Evolutionary conservation across 257 asterid species (phyloP).

Genomic region (Petunia axillaris): DNA sequence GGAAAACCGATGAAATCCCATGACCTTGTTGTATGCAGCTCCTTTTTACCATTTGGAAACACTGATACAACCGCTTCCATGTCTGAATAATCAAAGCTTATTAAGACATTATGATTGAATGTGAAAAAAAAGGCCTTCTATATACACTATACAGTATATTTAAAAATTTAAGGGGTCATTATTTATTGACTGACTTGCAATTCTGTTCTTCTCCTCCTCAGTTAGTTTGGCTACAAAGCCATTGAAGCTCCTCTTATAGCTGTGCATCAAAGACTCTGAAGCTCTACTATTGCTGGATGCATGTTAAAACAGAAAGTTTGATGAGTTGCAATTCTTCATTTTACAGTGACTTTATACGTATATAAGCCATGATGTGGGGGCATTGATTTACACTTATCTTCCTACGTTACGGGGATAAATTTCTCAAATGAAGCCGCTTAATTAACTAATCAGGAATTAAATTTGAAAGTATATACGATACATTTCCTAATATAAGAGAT

Average conservation of each 20-base stretch:
- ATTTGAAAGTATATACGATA: too few relatives aligned
- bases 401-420: too few relatives aligned
- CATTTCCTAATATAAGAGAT: too few relatives aligned
- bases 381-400: too few relatives aligned
- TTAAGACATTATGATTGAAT: neutral
- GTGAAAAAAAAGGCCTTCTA: neutral
- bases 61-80: constrained; percentile 60
- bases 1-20: constrained; percentile 73
- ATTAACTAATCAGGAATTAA: too few relatives aligned
- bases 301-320: neutral
- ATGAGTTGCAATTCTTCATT: neutral
- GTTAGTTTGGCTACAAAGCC: constrained; percentile 58
- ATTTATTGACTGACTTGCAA: constrained; percentile 38
- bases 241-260: constrained; percentile 54
- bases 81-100: constrained; percentile 26
- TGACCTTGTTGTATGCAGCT: constrained; percentile 60
- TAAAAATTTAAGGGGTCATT: neutral
- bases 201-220: constrained; percentile 42
- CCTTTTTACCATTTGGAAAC: constrained; percentile 47
- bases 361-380: too few relatives aligned
- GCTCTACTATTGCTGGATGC: constrained; percentile 53
- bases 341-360: too few relatives aligned
- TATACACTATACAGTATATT: neutral
- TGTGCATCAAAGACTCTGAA: constrained; percentile 55
- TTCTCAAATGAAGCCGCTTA: too few relatives aligned